These are phyloP conservation scores for Trichoderma asperelloides DNA, from an alignment of 495 filamentous ascomycete genomes.

Conservation along the genomic window DNA sequence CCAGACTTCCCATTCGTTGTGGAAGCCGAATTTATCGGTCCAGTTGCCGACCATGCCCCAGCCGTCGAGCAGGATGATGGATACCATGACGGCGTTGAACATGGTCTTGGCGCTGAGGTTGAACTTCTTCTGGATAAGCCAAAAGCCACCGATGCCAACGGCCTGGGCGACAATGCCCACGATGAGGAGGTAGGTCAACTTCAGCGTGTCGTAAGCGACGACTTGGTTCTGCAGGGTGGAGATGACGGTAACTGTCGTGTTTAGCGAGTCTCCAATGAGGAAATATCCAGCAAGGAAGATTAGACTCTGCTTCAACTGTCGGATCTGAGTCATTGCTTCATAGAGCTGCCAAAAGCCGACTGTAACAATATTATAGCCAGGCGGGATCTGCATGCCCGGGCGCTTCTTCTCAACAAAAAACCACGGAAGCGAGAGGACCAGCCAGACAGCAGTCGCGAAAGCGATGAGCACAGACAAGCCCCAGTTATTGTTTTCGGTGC, in stretches of 20 bases:
- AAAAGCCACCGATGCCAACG: conserved; percentile 53
- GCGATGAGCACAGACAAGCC: conserved; percentile 55
- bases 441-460: conserved; percentile 54
- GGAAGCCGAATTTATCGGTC: conserved; percentile 53
- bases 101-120: conserved; percentile 49
- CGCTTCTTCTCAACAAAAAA: conserved; percentile 55
- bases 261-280: conserved; percentile 54
- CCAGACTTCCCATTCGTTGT: conserved; percentile 55
- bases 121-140: conserved; percentile 46
- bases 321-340: conserved; percentile 48
- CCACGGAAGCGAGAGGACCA: conserved; percentile 53
- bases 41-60: conserved; percentile 64
- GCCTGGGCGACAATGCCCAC: conserved; percentile 56
- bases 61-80: conserved; percentile 49
- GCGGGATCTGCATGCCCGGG: conserved; percentile 41
- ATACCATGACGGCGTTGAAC: conserved; percentile 50
- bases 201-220: conserved; percentile 51
- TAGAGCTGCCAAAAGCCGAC: conserved; percentile 52
- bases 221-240: conserved; percentile 53
- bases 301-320: conserved; percentile 54
- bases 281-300: conserved; percentile 59
- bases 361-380: conserved; percentile 33
- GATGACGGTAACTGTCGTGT: conserved; percentile 61
- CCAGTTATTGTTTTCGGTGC: conserved; percentile 53
- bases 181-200: conserved; percentile 53